Evolutionary conservation across 108 stramenopile species (phyloP).

Genomic region (Stephanodiscus triporus): DNA sequence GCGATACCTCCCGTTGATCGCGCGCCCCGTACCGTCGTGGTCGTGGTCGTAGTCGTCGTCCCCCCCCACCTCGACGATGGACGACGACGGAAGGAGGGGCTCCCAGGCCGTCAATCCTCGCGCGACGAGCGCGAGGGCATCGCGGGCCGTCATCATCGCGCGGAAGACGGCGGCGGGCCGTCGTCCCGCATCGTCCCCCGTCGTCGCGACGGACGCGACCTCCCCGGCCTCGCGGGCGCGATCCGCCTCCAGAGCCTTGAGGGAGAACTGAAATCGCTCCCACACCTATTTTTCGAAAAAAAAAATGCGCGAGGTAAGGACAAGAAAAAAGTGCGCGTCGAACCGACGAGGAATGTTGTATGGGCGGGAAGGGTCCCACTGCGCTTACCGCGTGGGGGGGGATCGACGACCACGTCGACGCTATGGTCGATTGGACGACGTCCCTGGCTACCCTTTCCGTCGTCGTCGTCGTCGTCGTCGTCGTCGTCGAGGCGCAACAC

Average conservation of each 20-base stretch:
- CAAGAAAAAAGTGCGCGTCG: no score
- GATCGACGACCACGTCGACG: constrained; percentile 51
- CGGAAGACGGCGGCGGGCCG: no score
- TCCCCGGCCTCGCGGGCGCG: constrained; percentile 29
- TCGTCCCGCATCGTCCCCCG: not conserved
- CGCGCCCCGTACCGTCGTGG: no score
- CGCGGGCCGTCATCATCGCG: constrained; percentile 18
- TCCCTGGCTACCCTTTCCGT: not conserved
- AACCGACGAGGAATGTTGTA: no score
- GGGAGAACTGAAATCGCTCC: constrained; percentile 63
- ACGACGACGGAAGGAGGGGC: constrained; percentile 39
- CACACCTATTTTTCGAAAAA: no score
- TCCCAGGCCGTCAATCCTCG: constrained; percentile 32
- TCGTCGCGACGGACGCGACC: not conserved
- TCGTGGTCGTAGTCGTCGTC: not conserved
- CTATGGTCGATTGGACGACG: constrained; percentile 23
- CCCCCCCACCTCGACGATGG: constrained; percentile 1
- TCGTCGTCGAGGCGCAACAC: constrained; percentile 3
- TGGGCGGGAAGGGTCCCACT: no score
- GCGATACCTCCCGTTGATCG: no score
- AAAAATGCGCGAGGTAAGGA: no score
- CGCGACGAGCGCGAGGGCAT: constrained; percentile 12
- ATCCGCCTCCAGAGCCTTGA: constrained; percentile 46
- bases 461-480: not conserved
- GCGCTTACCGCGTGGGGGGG: constrained; percentile 59